These are phyloP conservation scores for Phytophthora pluvialis DNA, from an alignment of 352 stramenopile species.

Conservation along the genomic window DNA sequence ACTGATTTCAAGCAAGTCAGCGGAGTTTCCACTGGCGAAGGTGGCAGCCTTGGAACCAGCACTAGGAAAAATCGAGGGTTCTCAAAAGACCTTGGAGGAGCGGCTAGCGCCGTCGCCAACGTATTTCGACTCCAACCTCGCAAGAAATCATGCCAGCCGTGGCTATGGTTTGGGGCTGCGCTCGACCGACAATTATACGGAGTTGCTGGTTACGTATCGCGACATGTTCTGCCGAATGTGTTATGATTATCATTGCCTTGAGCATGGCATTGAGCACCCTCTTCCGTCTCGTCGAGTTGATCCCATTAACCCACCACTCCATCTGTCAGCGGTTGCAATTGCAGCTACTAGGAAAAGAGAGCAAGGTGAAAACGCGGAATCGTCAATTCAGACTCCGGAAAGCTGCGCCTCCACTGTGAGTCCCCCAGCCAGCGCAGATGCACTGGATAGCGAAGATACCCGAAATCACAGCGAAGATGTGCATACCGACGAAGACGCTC, in stretches of 20 bases:
- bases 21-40: conserved; percentile 39
- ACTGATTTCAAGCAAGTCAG: conserved; percentile 33
- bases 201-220: conserved; percentile 88
- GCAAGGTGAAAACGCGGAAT: conserved; percentile 9
- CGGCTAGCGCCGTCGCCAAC: conserved; percentile 56
- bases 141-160: conserved; percentile 39
- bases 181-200: conserved; percentile 63
- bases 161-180: conserved; percentile 55
- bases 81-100: conserved; percentile 36
- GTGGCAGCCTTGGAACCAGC: conserved; percentile 43
- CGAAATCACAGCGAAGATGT: conserved; percentile 12
- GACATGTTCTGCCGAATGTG: conserved; percentile 93
- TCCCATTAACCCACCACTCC: conserved; percentile 62
- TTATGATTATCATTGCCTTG: conserved; percentile 93
- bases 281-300: conserved; percentile 63
- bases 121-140: conserved; percentile 77
- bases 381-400: conserved; percentile 15
- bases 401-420: conserved; percentile 25
- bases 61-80: conserved; percentile 25
- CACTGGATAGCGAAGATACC: conserved; percentile 21
- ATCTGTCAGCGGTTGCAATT: conserved; percentile 47
- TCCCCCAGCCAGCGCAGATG: conserved; percentile 1
- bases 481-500: conserved; percentile 24
- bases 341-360: conserved; percentile 25
- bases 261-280: conserved; percentile 89